Evolutionary conservation across 1,284 basidiomycete genomes (phyloP), one percentile per base, ranked within the genome.

Genomic region (Clitocybe nebularis): DNA sequence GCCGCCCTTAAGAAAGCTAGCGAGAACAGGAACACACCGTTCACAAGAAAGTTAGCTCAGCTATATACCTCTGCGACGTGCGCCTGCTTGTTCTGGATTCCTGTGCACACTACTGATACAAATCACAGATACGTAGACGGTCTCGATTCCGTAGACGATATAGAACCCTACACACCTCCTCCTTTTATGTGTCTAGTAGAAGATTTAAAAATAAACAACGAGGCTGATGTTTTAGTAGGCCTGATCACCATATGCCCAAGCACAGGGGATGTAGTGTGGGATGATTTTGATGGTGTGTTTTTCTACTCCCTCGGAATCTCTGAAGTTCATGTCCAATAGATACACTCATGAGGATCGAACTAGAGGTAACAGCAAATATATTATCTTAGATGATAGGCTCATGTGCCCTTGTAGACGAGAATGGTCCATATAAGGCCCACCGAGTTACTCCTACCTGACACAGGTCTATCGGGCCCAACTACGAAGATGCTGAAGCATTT

Each of bases 1-100:
- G 91, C 95, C 0, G 95, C 95, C 0, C 72, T 99, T 41, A 98
- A 99, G 68, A 96, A 94, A 61, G 82, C 76, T 2, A 77, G 92
- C 44, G 89, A 92, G 43, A 94, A 85, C 49, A 75, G 83, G 36
- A 89, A 86, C 56, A 74, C 79, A 0, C 83, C 89, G 0, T 99
- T 99, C 56, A 80, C 82, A 10, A 78, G 95, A 32, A 76, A 84
- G 54, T 61, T 98, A 2, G 88, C 86, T 0, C 77, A 86, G 48
- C 64, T 96, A 33, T 96, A 92, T 54, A 97, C 93, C 9, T 81
- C 90, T 16, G 80, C 89, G 29, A 97, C 93, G 82, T 94, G 64
- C 60, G 85, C 72, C 11, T 19, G 11, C 29, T 34, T n/a, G n/a
- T n/a, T n/a, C n/a, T n/a, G n/a, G n/a, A 47, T 26, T 23, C 11